Conservation (phyloP, 2,329 filamentous ascomycete genomes). For the Exophiala calicioides region DNA sequence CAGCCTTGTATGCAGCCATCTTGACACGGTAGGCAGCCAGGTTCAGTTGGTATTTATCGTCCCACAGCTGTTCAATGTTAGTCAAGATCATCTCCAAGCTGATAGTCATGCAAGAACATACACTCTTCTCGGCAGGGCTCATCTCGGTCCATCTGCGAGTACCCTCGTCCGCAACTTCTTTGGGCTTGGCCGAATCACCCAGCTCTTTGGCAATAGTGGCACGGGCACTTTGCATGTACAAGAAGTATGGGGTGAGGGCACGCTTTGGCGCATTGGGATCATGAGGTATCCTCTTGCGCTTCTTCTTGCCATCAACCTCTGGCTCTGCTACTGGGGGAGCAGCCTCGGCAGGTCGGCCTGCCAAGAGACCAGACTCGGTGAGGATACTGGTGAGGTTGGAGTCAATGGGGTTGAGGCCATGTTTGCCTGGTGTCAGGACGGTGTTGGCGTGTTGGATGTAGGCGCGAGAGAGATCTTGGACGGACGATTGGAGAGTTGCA, state of each 20-base stretch:
- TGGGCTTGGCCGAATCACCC: constrained; percentile 73
- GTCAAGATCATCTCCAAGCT: background rate
- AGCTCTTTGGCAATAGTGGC: constrained; percentile 78
- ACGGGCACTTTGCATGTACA: constrained; percentile 88
- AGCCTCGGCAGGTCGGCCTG: constrained; percentile 36
- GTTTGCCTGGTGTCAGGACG: constrained; percentile 65
- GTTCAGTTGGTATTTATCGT: constrained; percentile 59
- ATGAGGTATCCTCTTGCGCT: constrained; percentile 81
- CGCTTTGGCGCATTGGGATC: constrained; percentile 96
- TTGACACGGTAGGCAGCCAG: constrained; percentile 59
- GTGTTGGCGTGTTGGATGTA: constrained; percentile 88
- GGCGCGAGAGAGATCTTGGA: constrained; percentile 76
- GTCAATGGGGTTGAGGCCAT: constrained; percentile 50
- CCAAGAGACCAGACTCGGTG: constrained; percentile 47
- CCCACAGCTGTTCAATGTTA: constrained; percentile 49
- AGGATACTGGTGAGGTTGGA: constrained; percentile 51
- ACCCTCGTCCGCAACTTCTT: constrained; percentile 83
- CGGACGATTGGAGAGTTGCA: constrained; percentile 73
- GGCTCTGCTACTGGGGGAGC: constrained; percentile 37
- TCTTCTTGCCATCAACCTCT: constrained; percentile 69
- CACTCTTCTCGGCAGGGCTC: constrained; percentile 69
- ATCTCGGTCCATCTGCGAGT: constrained; percentile 83
- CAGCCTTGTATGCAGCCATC: constrained; percentile 58
- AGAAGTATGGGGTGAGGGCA: constrained; percentile 89
- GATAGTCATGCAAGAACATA: constrained; percentile 38